Conservation (phyloP, 176 grass and related monocot species). For the Ensete ventricosum region DNA sequence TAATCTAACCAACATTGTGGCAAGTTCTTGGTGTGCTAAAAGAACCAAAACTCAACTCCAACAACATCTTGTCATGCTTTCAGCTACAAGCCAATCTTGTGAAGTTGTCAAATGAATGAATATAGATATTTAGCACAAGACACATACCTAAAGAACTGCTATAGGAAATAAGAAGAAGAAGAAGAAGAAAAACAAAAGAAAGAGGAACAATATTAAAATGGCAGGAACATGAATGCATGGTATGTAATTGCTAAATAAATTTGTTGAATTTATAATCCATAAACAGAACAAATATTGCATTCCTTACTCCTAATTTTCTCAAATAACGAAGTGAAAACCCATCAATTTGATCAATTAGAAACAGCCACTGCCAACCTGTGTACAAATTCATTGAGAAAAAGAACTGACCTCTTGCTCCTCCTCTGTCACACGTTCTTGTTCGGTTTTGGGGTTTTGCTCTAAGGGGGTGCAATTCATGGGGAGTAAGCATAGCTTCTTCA, state of each 20-base stretch:
- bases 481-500: background rate
- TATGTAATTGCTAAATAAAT: too few relatives aligned
- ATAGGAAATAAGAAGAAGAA: too few relatives aligned
- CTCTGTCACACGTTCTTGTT: background rate
- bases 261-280: background rate
- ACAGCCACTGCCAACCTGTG: too few relatives aligned
- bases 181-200: background rate
- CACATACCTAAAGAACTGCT: too few relatives aligned
- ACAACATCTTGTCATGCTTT: too few relatives aligned
- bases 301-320: background rate
- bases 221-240: background rate
- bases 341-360: background rate
- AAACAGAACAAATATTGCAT: background rate
- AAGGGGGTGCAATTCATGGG: conserved; percentile 4
- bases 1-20: too few relatives aligned
- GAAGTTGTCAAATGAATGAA: too few relatives aligned
- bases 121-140: too few relatives aligned
- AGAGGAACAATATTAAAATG: background rate
- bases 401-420: conserved; percentile 11
- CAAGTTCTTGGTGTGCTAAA: too few relatives aligned
- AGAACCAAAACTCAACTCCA: too few relatives aligned
- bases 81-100: too few relatives aligned
- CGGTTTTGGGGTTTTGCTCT: background rate
- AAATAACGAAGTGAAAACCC: background rate
- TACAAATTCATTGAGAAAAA: background rate